phyloP scores from a whole-genome alignment of 305 asterid genomes.

The Euphrasia arctica region DNA sequence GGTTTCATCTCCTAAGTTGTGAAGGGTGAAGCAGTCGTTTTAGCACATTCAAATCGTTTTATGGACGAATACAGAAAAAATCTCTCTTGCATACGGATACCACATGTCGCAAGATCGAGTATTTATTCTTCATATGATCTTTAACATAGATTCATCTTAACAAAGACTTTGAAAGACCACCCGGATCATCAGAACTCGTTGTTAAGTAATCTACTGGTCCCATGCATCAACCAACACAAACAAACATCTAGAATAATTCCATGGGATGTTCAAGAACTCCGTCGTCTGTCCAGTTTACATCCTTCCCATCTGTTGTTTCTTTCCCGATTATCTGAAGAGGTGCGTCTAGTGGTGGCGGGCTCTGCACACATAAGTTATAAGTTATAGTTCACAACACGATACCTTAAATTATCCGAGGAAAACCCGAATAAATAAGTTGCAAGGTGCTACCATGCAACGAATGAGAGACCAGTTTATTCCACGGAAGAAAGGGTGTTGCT shows the following conservation, averaged over 20 bases:
- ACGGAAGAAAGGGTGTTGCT: conserved; percentile 80
- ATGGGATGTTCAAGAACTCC: conserved; percentile 63
- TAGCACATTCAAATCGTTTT: too few relatives aligned
- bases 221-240: not conserved
- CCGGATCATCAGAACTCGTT: not conserved
- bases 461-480: conserved; percentile 92
- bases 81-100: too few relatives aligned
- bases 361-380: conserved; percentile 40
- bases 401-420: too few relatives aligned
- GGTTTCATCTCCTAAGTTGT: not conserved
- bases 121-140: too few relatives aligned
- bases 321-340: conserved; percentile 73
- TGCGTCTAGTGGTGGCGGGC: conserved; percentile 77
- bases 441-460: conserved; percentile 71
- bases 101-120: too few relatives aligned
- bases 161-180: not conserved
- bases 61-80: too few relatives aligned
- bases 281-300: conserved; percentile 65
- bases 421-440: conserved; percentile 18
- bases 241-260: conserved; percentile 58
- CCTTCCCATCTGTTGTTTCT: conserved; percentile 46
- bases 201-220: not conserved
- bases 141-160: too few relatives aligned
- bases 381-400: not conserved
- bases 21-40: too few relatives aligned